Evolutionary conservation across 2,329 filamentous ascomycete genomes (phyloP).

Genomic region (Cytospora piceae): DNA sequence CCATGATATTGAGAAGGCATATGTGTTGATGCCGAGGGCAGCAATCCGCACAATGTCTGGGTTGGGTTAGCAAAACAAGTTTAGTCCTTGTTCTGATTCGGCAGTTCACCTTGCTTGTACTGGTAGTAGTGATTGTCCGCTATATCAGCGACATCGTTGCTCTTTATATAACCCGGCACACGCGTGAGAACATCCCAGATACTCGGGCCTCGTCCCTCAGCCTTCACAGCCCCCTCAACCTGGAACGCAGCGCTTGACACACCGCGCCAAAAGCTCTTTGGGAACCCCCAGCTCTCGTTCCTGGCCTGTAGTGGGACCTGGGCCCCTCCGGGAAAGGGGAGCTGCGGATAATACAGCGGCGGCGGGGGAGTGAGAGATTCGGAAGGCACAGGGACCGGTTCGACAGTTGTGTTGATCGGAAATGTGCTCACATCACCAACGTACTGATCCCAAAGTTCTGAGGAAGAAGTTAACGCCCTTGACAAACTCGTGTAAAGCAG

Average conservation of each 20-base stretch:
- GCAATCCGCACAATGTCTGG: constrained; percentile 20
- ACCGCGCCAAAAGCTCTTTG: constrained; percentile 13
- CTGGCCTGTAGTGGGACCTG: constrained; percentile 6
- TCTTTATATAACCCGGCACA: constrained; percentile 5
- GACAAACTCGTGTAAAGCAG: background rate
- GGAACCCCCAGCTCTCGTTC: constrained; percentile 19
- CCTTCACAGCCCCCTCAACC: constrained; percentile 15
- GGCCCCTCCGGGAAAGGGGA: constrained; percentile 7
- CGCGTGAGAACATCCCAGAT: constrained; percentile 19
- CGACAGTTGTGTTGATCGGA: constrained; percentile 2
- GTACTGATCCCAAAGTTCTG: constrained; percentile 17
- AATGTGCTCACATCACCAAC: constrained; percentile 12
- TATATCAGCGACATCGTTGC: constrained; percentile 12
- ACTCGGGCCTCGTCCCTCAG: constrained; percentile 14
- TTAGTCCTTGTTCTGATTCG: rapidly evolving
- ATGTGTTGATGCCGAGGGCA: constrained; percentile 21
- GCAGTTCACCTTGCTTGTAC: constrained; percentile 10
- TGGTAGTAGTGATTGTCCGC: constrained; percentile 16
- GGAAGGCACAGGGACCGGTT: constrained; percentile 8
- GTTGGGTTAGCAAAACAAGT: background rate
- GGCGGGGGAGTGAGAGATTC: constrained; percentile 16
- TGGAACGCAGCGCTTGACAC: constrained; percentile 12
- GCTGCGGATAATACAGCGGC: constrained; percentile 9
- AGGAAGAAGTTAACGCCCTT: background rate
- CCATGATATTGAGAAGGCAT: constrained; percentile 18